phyloP scores from a whole-genome alignment of 1,139 yeast genomes.

The Hyphopichia buzzinii region DNA sequence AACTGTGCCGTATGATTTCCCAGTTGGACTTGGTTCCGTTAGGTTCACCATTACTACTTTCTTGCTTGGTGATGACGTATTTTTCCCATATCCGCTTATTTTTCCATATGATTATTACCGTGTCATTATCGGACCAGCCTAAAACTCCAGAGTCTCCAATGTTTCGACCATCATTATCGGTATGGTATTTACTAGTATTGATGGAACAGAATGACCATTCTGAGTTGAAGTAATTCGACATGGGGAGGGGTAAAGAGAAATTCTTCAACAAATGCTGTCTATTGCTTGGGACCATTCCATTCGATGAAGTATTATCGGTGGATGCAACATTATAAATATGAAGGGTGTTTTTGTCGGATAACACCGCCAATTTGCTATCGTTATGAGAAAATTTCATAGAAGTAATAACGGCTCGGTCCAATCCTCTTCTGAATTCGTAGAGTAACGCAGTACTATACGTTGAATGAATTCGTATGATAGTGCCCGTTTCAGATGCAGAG shows the following conservation, averaged over 20 bases:
- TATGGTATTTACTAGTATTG: conserved; percentile 53
- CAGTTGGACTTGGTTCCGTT: conserved; percentile 25
- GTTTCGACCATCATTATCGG: conserved; percentile 14
- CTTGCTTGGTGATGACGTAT: conserved; percentile 48
- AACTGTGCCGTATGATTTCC: conserved; percentile 70
- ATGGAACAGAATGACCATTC: conserved; percentile 87
- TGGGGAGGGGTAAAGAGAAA: conserved; percentile 58
- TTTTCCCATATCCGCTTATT: conserved; percentile 79
- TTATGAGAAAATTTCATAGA: conserved; percentile 83
- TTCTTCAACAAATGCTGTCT: conserved; percentile 67
- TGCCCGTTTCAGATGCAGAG: conserved; percentile 85
- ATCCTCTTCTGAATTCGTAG: conserved; percentile 83
- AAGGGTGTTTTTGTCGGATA: conserved; percentile 84
- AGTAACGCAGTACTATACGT: conserved; percentile 70
- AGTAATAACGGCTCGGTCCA: conserved; percentile 77
- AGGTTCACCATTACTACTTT: conserved; percentile 6
- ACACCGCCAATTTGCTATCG: conserved; percentile 73
- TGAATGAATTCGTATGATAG: conserved; percentile 77
- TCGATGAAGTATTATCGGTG: not conserved
- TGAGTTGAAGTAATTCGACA: conserved; percentile 75
- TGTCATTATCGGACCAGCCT: conserved; percentile 77
- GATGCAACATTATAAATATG: conserved; percentile 68
- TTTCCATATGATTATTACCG: conserved; percentile 71
- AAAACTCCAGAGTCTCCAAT: conserved; percentile 59
- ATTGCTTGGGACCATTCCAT: conserved; percentile 26